Base-by-base conservation (phyloP, 805 yeast species). In the Metschnikowia matae region DNA sequence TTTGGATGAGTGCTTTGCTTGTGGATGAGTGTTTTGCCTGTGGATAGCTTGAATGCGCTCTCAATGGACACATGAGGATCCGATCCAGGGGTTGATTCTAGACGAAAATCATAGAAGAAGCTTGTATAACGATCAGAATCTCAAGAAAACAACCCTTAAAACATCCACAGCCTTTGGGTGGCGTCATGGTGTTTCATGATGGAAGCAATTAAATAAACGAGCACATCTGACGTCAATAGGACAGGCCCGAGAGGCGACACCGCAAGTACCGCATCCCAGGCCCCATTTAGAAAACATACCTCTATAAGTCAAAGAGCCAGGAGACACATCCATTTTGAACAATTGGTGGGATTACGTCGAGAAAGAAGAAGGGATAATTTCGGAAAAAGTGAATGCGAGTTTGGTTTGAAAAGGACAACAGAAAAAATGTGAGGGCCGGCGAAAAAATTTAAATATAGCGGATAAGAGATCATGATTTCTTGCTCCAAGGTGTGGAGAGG, bases 291-390 rank as follows among this genome's bases (percentile, higher is more conserved):
- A 26, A 5, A 44, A 83, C 94, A 68, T 79, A 87, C 95, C 85
- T 62, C 79, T 80, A 69, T 85, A 89, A 68, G 85, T 91, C 70
- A 89, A 77, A 51, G 77, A 74, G 56, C 75, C 79, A 53, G 96
- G 96, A 48, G 80, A 71, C 57, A 89, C 84, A 67, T 84, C 87
- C 83, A 89, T 84, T 59, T 53, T 73, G 13, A 18, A 29, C 57
- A 47, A 49, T 31, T 23, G 35, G 34, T 29, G n/a, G 33, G 13
- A 34, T 21, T n/a, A 43, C 36, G 45, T 41, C 21, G 48, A 40
- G 37, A 40, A 32, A 47, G 49, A 32, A 47, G 49, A 39, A 26
- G 51, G 40, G 47, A 14, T 32, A 33, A 32, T 14, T 21, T 37
- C 37, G 47, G 23, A 20, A 36, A 41, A 36, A 40, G 43, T 40